Conservation (phyloP, 257 asterid species). For the Cinchona pubescens region DNA sequence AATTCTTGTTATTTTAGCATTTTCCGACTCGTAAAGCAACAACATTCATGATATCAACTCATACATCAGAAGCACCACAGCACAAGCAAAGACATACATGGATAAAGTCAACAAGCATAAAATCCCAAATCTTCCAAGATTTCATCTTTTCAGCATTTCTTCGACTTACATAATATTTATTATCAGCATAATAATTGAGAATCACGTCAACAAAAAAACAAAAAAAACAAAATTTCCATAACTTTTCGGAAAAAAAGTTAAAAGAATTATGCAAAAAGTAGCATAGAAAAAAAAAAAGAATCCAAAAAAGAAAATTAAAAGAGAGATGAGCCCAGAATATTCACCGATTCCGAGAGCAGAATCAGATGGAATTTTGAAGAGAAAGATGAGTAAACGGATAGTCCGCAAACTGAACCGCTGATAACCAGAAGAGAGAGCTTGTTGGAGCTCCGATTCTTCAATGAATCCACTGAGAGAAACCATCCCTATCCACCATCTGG, state of each 20-base stretch:
- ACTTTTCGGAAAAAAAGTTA: background rate
- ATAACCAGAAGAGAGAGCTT: constrained; percentile 58
- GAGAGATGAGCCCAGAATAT: constrained; percentile 7
- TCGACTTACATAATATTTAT: background rate
- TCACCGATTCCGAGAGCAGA: constrained; percentile 55
- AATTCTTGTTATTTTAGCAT: background rate
- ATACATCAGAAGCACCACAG: background rate
- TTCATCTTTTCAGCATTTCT: background rate
- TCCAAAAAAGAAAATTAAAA: background rate
- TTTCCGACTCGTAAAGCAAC: background rate
- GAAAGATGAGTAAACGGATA: constrained; percentile 68
- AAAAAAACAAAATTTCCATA: background rate
- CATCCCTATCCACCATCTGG: constrained; percentile 78
- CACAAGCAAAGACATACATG: too few species aligned
- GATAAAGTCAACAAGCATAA: background rate
- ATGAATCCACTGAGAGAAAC: constrained; percentile 68
- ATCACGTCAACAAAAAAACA: background rate
- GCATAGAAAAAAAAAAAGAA: background rate
- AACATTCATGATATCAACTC: background rate
- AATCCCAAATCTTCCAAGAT: background rate
- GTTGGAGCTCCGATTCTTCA: constrained; percentile 72
- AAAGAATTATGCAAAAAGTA: background rate
- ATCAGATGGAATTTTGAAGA: constrained; percentile 52
- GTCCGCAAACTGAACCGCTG: constrained; percentile 58
- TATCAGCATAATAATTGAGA: background rate